Conservation (phyloP, 1,284 basidiomycete species). For the Amylostereum chailletii region DNA sequence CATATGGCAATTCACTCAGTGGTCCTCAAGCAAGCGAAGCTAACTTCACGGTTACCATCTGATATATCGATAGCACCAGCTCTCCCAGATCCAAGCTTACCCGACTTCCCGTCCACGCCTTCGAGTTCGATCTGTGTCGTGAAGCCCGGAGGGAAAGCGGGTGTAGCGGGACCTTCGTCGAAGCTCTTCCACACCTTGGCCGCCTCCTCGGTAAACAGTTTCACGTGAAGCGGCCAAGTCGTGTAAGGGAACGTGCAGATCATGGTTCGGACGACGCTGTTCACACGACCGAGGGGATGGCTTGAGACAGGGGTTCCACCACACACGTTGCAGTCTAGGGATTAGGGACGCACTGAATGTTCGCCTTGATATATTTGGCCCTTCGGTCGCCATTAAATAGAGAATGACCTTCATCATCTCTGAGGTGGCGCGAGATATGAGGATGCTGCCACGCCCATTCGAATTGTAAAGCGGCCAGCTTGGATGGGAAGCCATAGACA, state of each 20-base stretch:
- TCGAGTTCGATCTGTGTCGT: constrained; percentile 51
- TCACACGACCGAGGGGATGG: not conserved
- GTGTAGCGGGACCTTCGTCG: constrained; percentile 10
- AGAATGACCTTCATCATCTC: constrained; percentile 29
- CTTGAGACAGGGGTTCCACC: not conserved
- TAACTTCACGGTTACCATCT: constrained; percentile 38
- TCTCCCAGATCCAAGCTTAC: constrained; percentile 37
- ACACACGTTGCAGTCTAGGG: not conserved
- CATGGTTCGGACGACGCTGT: constrained; percentile 44
- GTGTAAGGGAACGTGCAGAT: constrained; percentile 48
- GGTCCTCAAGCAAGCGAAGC: not conserved
- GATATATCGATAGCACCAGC: constrained; percentile 53
- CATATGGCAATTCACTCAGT: constrained; percentile 13
- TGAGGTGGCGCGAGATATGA: constrained; percentile 47
- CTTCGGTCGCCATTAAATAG: constrained; percentile 25
- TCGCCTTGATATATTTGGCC: constrained; percentile 28
- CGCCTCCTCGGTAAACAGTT: constrained; percentile 58
- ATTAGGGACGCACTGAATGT: constrained; percentile 34
- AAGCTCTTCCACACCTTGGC: constrained; percentile 39
- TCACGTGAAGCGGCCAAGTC: constrained; percentile 59
- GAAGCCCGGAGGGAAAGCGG: constrained; percentile 41
- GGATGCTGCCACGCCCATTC: constrained; percentile 93
- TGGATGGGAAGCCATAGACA: constrained; percentile 83
- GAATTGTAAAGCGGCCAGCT: constrained; percentile 77
- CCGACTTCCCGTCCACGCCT: constrained; percentile 64